A percentile compares a stretch with the other conserved stretches of the same genome.
Conservation (phyloP, 2,329 filamentous ascomycete species). For the Geoglossum cookeanum region DNA sequence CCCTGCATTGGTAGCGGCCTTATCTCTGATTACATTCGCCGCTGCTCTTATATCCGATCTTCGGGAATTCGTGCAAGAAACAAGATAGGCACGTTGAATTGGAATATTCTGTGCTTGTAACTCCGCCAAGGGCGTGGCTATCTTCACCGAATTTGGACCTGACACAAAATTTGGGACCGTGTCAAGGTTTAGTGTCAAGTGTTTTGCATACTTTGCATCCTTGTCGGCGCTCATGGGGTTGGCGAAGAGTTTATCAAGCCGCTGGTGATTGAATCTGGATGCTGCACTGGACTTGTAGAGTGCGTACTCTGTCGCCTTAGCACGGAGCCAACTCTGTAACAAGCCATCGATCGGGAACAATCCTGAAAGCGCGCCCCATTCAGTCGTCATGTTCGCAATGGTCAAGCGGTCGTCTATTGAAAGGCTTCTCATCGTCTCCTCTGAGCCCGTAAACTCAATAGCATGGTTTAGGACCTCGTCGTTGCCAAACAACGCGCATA, state of each 20-base stretch:
- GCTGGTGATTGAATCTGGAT: conserved; percentile 29
- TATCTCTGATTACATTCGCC: conserved; percentile 67
- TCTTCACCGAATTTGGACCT: conserved; percentile 80
- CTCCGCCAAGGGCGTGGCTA: conserved; percentile 57
- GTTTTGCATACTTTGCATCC: conserved; percentile 65
- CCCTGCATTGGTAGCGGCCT: conserved; percentile 38
- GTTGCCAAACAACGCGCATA: conserved; percentile 71
- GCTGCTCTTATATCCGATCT: conserved; percentile 65
- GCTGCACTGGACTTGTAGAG: conserved; percentile 37
- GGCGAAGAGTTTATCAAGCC: conserved; percentile 52
- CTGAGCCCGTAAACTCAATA: conserved; percentile 69
- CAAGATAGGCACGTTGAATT: conserved; percentile 68
- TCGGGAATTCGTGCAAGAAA: conserved; percentile 78
- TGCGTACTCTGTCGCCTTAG: conserved; percentile 52
- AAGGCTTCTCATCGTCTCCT: conserved; percentile 56
- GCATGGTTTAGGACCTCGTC: conserved; percentile 82
- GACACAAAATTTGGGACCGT: conserved; percentile 70
- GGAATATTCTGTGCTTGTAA: conserved; percentile 57
- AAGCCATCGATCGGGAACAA: conserved; percentile 64
- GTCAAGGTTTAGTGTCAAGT: conserved; percentile 62
- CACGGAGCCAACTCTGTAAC: conserved; percentile 53
- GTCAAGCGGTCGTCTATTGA: conserved; percentile 55
- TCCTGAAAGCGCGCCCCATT: conserved; percentile 44
- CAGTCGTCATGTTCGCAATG: conserved; percentile 30
- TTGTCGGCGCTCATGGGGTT: conserved; percentile 52